Base-by-base conservation (phyloP, 2,329 filamentous ascomycete genomes). In the Trichoderma semiorbis region DNA sequence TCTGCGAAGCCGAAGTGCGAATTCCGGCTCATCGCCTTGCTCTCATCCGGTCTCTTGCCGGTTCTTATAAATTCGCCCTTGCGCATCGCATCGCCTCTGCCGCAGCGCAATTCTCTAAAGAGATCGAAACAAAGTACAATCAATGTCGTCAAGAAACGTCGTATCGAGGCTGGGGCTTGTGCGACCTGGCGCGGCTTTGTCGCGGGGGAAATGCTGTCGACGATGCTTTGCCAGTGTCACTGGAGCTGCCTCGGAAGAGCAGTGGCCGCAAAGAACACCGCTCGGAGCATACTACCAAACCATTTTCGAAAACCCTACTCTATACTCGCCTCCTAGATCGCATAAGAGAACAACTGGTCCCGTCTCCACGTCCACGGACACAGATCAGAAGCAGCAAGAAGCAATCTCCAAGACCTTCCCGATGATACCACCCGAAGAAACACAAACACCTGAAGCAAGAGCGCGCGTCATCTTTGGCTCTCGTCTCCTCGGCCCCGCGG, bases 391-490 rank as follows among this genome's bases (percentile, higher is more conserved):
- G 66, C 69, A 34, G 6, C 21, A 32, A n/a, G 24, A 39, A 2
- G 12, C 36, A 7, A 36, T 72, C 11, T 71, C 75, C 28, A 72
- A 75, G 28, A 26, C 70, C 24, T 30, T 74, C 6, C 21, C 69
- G 7, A 70, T 74, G 8, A 61, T 66, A 24, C 73, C 71, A 18
- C 60, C 74, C 10, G 39, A 70, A 3, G 71, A 72, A 10, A 65
- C 71, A 28, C 75, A 6, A 21, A 85, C 85, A 64, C 85, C 83
- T 18, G 79, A 89, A 75, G 85, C 89, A 69, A 87, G 85, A 50
- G 85, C 89, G 26, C 84, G 89, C 58, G 89, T 97, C 77, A 87
- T 98, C 36, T 98, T 99, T 78, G 94, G 94, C 24, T 92, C 93
- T 8, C 89, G 91, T 10, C 87, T 96, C 16, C 90, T 91, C 28